A percentile compares a stretch with the other conserved stretches of the same genome.
Evolutionary conservation across 441 rosid genomes (phyloP).

Genomic region (Melastoma candidum): DNA sequence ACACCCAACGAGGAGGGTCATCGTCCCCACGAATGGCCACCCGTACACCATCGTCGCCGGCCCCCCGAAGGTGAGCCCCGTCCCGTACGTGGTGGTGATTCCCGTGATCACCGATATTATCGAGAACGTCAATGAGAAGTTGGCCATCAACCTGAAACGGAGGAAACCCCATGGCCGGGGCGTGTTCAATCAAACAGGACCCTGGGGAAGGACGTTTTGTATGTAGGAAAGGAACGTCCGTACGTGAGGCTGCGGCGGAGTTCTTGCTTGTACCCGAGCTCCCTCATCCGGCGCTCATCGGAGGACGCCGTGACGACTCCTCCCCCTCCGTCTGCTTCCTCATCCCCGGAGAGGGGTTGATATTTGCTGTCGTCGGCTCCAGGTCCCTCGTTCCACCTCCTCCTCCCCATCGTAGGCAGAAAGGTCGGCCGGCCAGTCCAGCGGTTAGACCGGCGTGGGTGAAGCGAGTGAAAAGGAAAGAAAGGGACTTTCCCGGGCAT

Average conservation of each 20-base stretch:
- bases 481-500: too few relatives aligned
- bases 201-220: not conserved
- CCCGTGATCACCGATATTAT: conserved; percentile 40
- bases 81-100: conserved; percentile 28
- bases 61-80: conserved; percentile 44
- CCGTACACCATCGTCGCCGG: conserved; percentile 45
- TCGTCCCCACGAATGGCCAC: conserved; percentile 34
- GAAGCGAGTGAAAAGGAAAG: too few relatives aligned
- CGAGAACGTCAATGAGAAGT: conserved; percentile 40
- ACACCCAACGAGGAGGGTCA: conserved; percentile 29
- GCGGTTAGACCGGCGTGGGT: too few relatives aligned
- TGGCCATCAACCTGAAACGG: conserved; percentile 30
- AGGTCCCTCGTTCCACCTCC: too few relatives aligned
- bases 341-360: too few relatives aligned
- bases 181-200: too few relatives aligned
- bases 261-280: conserved; percentile 56
- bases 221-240: not conserved
- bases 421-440: too few relatives aligned
- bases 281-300: conserved; percentile 22
- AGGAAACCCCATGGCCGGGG: not conserved
- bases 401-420: too few relatives aligned
- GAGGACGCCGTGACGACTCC: conserved; percentile 14
- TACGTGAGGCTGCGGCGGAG: conserved; percentile 51
- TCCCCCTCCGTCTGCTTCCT: not conserved
- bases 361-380: too few relatives aligned